Base-by-base conservation (phyloP, 768 basidiomycete species). In the Floccularia luteovirens region DNA sequence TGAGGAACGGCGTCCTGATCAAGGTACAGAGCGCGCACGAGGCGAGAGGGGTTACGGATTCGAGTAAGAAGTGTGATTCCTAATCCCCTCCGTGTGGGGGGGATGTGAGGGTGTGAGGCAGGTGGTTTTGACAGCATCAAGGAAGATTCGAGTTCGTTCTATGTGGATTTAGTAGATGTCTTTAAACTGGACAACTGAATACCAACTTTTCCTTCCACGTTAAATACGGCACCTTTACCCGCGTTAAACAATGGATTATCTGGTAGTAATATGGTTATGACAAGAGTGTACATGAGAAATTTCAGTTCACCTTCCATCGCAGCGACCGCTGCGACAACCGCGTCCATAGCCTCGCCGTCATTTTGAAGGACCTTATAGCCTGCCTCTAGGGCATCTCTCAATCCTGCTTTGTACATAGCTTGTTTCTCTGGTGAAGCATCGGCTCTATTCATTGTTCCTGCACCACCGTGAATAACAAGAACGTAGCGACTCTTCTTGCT, bases 71-170 rank as follows among this genome's bases (percentile, higher is more conserved):
- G 75, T 0, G 85, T 76, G 16, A 79, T 53, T 1, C 77, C 77
- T 35, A 77, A 55, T 2, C 83, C 85, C 8, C 83, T 75, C 16
- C 87, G 69, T 4, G 69, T 66, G 1, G 66, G 11, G 0, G 78
- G 74, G 35, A 88, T 74, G 22, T 69, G 52, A 0, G 81, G 75
- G 46, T 81, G 74, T 8, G 79, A 71, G 1, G 66, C 58, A 1
- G 89, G 89, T 0, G 89, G 85, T 43, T 75, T 77, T 32, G 87
- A 88, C 12, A 89, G 66, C 81, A 88, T 87, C 43, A 91, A 47
- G 4, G 86, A 89, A 1, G 81, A 67, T 57, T 90, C 89, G 2
- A 91, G 70, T 60, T 91, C 89, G 48, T 81, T 86, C 86, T 90
- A 38, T 21, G 20, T 28, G 14, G 8, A 8, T 25, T 7, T 38